A percentile compares a stretch with the other conserved stretches of the same genome.
Evolutionary conservation across 1,139 yeast genomes (phyloP).

Genomic region (Chernovozyma aurita): DNA sequence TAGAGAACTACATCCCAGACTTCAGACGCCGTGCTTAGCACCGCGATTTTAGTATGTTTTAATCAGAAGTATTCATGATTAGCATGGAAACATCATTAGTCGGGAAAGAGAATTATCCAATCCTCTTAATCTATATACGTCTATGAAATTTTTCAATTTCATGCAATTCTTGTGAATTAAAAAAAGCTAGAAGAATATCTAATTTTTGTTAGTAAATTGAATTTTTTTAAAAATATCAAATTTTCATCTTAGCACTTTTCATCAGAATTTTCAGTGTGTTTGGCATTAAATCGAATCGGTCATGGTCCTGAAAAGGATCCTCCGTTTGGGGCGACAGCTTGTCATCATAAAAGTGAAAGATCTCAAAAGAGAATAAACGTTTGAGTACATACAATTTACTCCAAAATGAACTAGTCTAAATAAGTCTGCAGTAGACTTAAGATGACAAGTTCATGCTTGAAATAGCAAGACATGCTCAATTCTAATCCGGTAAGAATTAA

Average conservation of each 20-base stretch:
- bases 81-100: conserved; percentile 53
- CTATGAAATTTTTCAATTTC: not conserved
- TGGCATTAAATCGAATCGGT: conserved; percentile 52
- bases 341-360: conserved; percentile 32
- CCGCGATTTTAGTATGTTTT: conserved; percentile 32
- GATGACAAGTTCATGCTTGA: not conserved
- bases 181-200: not conserved
- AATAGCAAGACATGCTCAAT: too few relatives aligned
- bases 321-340: conserved; percentile 56
- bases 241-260: conserved; percentile 4
- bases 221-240: not conserved
- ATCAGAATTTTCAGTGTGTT: conserved; percentile 55
- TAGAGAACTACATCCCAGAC: conserved; percentile 11
- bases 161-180: too few relatives aligned
- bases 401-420: not conserved
- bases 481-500: too few relatives aligned
- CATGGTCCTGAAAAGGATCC: conserved; percentile 55
- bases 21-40: conserved; percentile 22
- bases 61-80: conserved; percentile 47
- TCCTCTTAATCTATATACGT: too few relatives aligned
- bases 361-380: too few relatives aligned
- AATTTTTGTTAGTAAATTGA: not conserved
- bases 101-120: conserved; percentile 6
- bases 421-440: not conserved
- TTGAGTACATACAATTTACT: conserved; percentile 1